These are phyloP conservation scores for Aspergillus fijiensis DNA, from an alignment of 2,329 filamentous ascomycete genomes.

Conservation along the genomic window DNA sequence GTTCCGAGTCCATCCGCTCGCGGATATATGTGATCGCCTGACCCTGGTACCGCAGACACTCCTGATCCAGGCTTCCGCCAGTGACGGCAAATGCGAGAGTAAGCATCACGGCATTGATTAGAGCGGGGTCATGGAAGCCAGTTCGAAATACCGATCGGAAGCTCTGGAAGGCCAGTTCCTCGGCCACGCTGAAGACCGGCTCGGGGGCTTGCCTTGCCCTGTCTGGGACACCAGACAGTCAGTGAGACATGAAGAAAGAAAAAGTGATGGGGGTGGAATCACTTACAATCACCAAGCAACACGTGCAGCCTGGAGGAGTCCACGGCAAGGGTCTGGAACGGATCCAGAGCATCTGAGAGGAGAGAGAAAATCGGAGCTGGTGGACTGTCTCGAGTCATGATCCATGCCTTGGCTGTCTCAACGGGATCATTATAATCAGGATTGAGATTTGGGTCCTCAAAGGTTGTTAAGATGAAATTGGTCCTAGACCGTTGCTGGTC, in stretches of 20 bases:
- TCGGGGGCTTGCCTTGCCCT: slow-evolving; percentile 5
- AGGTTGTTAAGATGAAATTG: background rate
- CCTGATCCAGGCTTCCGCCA: background rate
- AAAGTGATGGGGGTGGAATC: background rate
- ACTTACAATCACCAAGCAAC: slow-evolving; percentile 3
- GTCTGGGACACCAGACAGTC: background rate
- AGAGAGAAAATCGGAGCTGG: background rate
- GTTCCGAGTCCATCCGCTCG: background rate
- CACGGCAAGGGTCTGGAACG: slow-evolving; percentile 8
- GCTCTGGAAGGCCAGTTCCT: slow-evolving; percentile 8
- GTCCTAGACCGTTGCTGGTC: background rate
- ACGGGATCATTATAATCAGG: background rate
- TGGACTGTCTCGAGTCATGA: background rate
- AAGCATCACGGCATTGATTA: slow-evolving; percentile 6
- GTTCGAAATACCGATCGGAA: slow-evolving; percentile 4
- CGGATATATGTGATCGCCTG: slow-evolving; percentile 8
- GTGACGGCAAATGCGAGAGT: slow-evolving; percentile 1
- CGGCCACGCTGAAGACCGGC: slow-evolving; percentile 8
- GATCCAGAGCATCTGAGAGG: background rate
- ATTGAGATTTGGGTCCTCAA: background rate
- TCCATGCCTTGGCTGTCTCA: background rate
- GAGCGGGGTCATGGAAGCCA: slow-evolving; percentile 5
- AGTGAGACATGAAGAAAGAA: background rate
- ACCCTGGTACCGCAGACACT: slow-evolving; percentile 5
- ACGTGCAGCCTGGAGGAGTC: slow-evolving; percentile 2